Evolutionary conservation across 352 stramenopile genomes (phyloP).

Genomic region (Globisporangium alternatum): DNA sequence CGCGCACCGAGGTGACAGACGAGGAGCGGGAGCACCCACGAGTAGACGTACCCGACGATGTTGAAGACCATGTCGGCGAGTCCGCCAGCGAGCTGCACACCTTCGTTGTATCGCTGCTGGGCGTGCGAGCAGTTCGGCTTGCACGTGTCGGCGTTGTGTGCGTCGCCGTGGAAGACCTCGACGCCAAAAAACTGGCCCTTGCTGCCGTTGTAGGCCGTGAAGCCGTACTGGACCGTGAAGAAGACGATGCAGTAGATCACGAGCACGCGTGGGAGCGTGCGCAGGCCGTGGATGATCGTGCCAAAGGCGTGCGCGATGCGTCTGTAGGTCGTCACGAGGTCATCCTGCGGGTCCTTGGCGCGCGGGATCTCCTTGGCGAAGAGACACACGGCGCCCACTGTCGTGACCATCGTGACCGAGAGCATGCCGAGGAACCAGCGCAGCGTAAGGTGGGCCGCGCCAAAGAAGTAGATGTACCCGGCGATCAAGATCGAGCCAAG

Average conservation of each 20-base stretch:
- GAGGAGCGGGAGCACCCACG: slow-evolving; percentile 38
- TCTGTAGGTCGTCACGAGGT: slow-evolving; percentile 16
- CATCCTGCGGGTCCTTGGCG: slow-evolving; percentile 17
- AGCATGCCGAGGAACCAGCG: slow-evolving; percentile 73
- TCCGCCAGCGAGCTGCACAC: slow-evolving; percentile 39
- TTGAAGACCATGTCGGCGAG: slow-evolving; percentile 42
- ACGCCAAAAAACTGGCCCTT: slow-evolving; percentile 66
- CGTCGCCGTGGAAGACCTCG: slow-evolving; percentile 39
- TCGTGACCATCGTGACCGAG: slow-evolving; percentile 58
- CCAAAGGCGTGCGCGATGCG: slow-evolving; percentile 37
- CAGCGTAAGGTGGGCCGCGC: slow-evolving; percentile 60
- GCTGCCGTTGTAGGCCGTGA: slow-evolving; percentile 52
- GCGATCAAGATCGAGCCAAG: slow-evolving; percentile 63
- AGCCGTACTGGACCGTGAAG: slow-evolving; percentile 50
- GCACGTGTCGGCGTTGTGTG: slow-evolving; percentile 39
- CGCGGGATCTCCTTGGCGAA: slow-evolving; percentile 48
- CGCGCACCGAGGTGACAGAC: slow-evolving; percentile 35
- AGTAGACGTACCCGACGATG: slow-evolving; percentile 39
- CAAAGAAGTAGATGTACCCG: slow-evolving; percentile 71
- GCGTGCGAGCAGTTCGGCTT: slow-evolving; percentile 29
- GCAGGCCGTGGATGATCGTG: slow-evolving; percentile 45
- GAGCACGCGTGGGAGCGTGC: slow-evolving; percentile 35
- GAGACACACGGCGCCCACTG: slow-evolving; percentile 45
- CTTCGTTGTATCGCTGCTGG: slow-evolving; percentile 40
- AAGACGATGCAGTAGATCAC: slow-evolving; percentile 47